Evolutionary conservation across 1,139 yeast species (phyloP).

Genomic region (Blastobotrys persicus): DNA sequence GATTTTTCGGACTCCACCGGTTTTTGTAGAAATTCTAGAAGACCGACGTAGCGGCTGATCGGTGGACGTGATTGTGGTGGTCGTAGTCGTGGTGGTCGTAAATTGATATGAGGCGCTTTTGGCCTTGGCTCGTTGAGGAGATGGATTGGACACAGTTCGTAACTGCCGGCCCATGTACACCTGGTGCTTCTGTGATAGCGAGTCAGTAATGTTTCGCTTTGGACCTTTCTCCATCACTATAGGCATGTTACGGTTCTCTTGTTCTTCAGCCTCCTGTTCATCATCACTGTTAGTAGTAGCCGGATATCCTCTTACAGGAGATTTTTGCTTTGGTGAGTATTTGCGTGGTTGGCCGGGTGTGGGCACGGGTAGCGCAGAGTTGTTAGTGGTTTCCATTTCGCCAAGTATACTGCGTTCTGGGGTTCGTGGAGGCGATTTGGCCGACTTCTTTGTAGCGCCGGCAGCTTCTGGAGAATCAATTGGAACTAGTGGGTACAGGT

Average conservation of each 20-base stretch:
- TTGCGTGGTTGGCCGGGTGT: slow-evolving; percentile 98
- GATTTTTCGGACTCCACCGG: slow-evolving; percentile 24
- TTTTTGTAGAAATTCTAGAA: slow-evolving; percentile 22
- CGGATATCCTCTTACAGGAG: not conserved
- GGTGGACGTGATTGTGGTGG: slow-evolving; percentile 25
- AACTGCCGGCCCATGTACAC: slow-evolving; percentile 26
- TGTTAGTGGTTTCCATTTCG: slow-evolving; percentile 47
- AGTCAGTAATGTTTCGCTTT: slow-evolving; percentile 21
- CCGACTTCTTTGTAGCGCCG: slow-evolving; percentile 27
- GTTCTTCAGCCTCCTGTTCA: slow-evolving; percentile 16
- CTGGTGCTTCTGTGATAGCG: slow-evolving; percentile 23
- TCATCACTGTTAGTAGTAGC: slow-evolving; percentile 25
- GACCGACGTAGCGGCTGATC: slow-evolving; percentile 24
- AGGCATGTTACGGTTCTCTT: slow-evolving; percentile 5
- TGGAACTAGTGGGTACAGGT: slow-evolving; percentile 67
- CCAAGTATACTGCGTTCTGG: slow-evolving; percentile 78
- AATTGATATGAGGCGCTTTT: slow-evolving; percentile 21
- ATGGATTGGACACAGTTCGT: slow-evolving; percentile 28
- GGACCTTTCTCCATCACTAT: slow-evolving; percentile 3
- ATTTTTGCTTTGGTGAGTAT: slow-evolving; percentile 14
- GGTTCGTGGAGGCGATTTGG: slow-evolving; percentile 54
- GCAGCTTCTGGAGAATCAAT: slow-evolving; percentile 22
- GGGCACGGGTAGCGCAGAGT: slow-evolving; percentile 77
- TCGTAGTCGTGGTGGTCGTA: slow-evolving; percentile 28
- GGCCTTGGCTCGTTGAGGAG: slow-evolving; percentile 23